Base-by-base conservation (phyloP, 2,329 filamentous ascomycete species). In the Colletotrichum destructivum region DNA sequence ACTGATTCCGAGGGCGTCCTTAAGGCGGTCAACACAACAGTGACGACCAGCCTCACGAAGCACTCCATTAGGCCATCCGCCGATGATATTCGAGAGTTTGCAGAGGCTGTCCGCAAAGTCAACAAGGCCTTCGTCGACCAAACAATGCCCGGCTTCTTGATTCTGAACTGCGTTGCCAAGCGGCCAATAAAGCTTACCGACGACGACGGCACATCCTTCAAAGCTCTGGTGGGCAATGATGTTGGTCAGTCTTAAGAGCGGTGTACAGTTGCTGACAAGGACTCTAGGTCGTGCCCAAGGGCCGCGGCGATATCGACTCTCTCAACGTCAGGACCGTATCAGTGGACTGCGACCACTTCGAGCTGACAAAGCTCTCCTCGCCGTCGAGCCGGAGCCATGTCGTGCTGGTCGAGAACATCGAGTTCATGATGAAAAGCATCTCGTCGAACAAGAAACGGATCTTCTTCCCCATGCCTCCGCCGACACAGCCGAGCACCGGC, bases 51-150 rank as follows among this genome's bases (percentile, higher is more conserved):
- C n/a, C 46, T 71, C 1, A 56, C 54, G 5, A 70, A 61, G 2
- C 21, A 65, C 21, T 66, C 67, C 0, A 7, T 42, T 23, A 57
- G 40, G 8, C 65, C 59, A 21, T 35, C 18, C 18, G 51, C 67
- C 21, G 72, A 76, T n/a, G 75, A 76, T 2, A 59, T 74, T 18
- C 68, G 75, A 35, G 69, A 77, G 16, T 78, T 73, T n/a, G 71
- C 74, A n/a, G 72, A 73, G 13, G 71, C 72, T 7, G 69, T 75
- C 8, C 65, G 73, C 46, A 64, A 73, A 8, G 73, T 75, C 65
- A 78, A 78, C 55, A 49, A 66, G 5, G 51, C 70, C 2, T 52
- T 66, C 23, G 4, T 23, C 7, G 55, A 63, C 4, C 63, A 57
- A 18, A 6, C 57, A 5, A 52, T 63, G 2, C 26, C 51, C 15